Percentiles rank a stretch among this genome's conserved stretches.
Conservation (phyloP, 2,329 filamentous ascomycete genomes). For the Pleurostoma richardsiae region DNA sequence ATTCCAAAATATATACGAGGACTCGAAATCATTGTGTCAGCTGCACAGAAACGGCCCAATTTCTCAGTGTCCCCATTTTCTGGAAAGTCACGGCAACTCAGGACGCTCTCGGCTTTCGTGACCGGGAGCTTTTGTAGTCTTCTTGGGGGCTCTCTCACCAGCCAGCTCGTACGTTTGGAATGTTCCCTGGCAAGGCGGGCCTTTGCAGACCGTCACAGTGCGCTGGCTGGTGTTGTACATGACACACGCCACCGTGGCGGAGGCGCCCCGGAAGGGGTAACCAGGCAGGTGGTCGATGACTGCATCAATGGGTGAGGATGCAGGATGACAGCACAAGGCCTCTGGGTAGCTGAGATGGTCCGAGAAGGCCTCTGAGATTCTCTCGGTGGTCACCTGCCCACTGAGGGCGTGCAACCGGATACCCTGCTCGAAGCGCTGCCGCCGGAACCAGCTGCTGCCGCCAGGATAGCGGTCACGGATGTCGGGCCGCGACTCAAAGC, state of each 20-base stretch:
- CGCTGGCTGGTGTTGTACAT: conserved; percentile 13
- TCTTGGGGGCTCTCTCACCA: no score
- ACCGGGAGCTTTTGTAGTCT: no score
- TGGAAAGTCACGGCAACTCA: no score
- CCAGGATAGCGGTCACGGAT: conserved; percentile 11
- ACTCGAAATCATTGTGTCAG: no score
- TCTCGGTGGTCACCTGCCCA: conserved; percentile 2
- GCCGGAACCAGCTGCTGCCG: conserved; percentile 15
- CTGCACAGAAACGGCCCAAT: no score
- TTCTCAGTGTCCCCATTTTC: no score
- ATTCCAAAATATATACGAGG: no score
- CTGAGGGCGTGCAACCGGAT: conserved; percentile 3
- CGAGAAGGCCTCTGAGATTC: conserved; percentile 12
- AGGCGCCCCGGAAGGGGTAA: conserved; percentile 7
- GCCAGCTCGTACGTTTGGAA: conserved; percentile 8
- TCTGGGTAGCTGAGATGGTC: conserved; percentile 16
- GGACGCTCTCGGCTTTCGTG: no score
- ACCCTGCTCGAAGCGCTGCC: conserved; percentile 8
- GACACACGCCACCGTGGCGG: conserved; percentile 16
- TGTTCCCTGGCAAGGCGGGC: conserved; percentile 14
- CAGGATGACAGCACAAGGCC: conserved; percentile 14
- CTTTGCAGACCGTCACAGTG: conserved; percentile 14
- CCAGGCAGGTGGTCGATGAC: conserved; percentile 7
- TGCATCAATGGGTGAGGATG: conserved; percentile 4
- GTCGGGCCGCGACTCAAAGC: conserved; percentile 11